Evolutionary conservation across 2,329 filamentous ascomycete genomes (phyloP), one percentile per base, ranked within the genome.

Genomic region (Talaromyces sp.): DNA sequence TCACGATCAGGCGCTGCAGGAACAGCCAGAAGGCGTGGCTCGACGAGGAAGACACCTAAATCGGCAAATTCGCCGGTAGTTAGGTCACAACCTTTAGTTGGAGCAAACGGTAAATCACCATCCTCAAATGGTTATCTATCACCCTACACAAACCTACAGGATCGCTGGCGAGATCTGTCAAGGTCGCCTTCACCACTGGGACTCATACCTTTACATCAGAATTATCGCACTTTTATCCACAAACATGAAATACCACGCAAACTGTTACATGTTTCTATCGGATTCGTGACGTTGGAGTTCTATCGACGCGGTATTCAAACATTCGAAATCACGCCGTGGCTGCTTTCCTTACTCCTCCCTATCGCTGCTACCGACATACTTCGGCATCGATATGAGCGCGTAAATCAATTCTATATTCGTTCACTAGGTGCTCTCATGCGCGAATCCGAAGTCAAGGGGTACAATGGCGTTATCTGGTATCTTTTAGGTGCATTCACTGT

Each of bases 391-490:
- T 95, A 87, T 69, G 85, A 89, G 64, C 83, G 87, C 1, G 84
- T 99, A 71, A 99, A 99, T 76, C 84, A 88, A 40, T 74, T 96
- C 62, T 99, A 98, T 76, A 93, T 98, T 69, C 86, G 84, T 62
- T 83, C 86, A 40, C 79, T 98, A 14, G 95, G 95, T 54, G 92
- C 93, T 0, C 82, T 99, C 69, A 99, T 99, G 95, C 90, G 95
- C 61, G 95, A 99, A 80, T 95, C 90, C 67, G 95, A 99, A 78
- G 96, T 93, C 69, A 84, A 88, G 55, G 91, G 92, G 58, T 99
- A 92, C 83, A 99, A 99, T 74, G 95, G 95, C 59, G 93, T 98
- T 68, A 96, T 99, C 68, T 97, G 91, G 82, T 99, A 98, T 77
- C 86, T 99, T 9, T 84, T 97, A 7, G 95, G 95, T 62, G 88